Conservation (phyloP, 495 filamentous ascomycete genomes). For the Lophiotrema nucula region DNA sequence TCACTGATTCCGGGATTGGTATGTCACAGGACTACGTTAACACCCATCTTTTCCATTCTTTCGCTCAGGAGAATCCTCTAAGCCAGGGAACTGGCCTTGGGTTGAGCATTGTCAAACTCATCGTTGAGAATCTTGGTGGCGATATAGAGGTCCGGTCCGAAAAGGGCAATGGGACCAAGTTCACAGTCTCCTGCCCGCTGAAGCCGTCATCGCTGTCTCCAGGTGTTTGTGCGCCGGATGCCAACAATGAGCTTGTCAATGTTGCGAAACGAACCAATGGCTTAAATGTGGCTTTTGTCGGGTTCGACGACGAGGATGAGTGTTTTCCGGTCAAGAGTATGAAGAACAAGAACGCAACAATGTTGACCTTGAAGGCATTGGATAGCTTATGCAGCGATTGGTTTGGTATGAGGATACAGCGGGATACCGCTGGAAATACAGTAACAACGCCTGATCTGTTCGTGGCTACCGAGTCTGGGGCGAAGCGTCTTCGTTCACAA, state of each 20-base stretch:
- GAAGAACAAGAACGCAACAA: conserved; percentile 30
- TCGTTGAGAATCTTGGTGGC: conserved; percentile 60
- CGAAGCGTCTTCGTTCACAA: conserved; percentile 27
- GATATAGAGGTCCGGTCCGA: conserved; percentile 59
- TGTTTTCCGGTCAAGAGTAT: conserved; percentile 34
- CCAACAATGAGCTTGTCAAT: conserved; percentile 5
- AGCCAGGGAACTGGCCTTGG: conserved; percentile 60
- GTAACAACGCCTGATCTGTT: conserved; percentile 25
- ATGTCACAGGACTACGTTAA: conserved; percentile 69
- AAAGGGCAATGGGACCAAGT: conserved; percentile 57
- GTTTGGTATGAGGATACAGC: conserved; percentile 44
- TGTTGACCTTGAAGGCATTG: conserved; percentile 39
- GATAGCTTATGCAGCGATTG: conserved; percentile 40
- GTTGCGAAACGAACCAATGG: conserved; percentile 15
- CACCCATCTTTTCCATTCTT: conserved; percentile 65
- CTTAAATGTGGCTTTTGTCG: conserved; percentile 36
- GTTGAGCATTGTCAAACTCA: conserved; percentile 65
- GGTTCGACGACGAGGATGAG: conserved; percentile 42
- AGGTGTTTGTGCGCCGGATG: not conserved
- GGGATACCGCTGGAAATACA: conserved; percentile 22
- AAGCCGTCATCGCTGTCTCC: conserved; percentile 25
- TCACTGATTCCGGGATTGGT: conserved; percentile 67
- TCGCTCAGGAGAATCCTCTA: conserved; percentile 67
- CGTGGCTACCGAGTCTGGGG: conserved; percentile 23
- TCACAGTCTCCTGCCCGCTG: conserved; percentile 53